These are phyloP conservation scores for Spongiforma sp. DNA, from an alignment of 1,284 basidiomycete genomes.

Conservation along the genomic window DNA sequence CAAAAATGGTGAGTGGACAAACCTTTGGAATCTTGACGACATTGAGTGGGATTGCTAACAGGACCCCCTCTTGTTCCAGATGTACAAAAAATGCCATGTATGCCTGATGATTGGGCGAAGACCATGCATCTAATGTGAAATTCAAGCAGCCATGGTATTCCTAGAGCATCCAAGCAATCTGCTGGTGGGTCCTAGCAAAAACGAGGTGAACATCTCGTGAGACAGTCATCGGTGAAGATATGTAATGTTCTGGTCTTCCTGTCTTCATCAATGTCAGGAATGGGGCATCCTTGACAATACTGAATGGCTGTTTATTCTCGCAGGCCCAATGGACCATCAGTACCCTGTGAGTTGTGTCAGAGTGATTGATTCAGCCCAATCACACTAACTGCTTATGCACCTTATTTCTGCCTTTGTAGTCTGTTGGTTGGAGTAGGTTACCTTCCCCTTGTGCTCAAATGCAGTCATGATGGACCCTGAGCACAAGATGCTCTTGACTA, in stretches of 20 bases:
- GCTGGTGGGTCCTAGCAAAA: background rate
- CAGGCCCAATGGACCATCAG: background rate
- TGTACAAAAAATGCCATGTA: background rate
- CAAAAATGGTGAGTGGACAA: background rate
- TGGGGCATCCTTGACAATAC: background rate
- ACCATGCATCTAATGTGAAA: background rate
- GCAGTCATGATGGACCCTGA: background rate
- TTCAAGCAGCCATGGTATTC: background rate
- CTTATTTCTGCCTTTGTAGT: constrained; percentile 4
- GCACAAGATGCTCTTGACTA: background rate
- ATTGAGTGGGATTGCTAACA: background rate
- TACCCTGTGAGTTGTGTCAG: background rate
- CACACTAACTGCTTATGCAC: background rate
- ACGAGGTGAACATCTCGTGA: background rate
- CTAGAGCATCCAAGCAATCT: background rate
- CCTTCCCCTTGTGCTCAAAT: background rate
- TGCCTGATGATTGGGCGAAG: background rate
- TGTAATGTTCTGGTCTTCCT: background rate
- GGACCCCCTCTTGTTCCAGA: background rate
- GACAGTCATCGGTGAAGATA: background rate
- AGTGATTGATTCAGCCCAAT: background rate
- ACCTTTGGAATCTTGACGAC: background rate
- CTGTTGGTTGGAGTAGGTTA: background rate
- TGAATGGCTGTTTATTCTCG: background rate
- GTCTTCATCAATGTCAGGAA: background rate